phyloP scores from a whole-genome alignment of 768 basidiomycete genomes.

The Lenzites betulinus region DNA sequence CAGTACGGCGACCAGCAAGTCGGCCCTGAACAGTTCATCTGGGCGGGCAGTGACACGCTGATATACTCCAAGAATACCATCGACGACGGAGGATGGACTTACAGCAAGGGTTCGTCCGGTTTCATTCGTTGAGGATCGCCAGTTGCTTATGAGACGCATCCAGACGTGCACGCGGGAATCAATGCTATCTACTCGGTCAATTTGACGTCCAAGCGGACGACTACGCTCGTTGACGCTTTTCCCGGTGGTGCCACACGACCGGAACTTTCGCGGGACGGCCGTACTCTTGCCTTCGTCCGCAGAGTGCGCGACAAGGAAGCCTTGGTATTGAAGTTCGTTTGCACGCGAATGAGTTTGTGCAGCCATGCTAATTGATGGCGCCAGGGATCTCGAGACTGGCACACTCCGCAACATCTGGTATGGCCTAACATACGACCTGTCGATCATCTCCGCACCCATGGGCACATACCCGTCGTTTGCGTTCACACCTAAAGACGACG shows the following conservation, averaged over 20 bases:
- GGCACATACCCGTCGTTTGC: conserved; percentile 79
- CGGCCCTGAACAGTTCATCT: conserved; percentile 71
- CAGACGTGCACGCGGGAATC: conserved; percentile 71
- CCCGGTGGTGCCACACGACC: conserved; percentile 78
- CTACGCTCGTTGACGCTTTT: conserved; percentile 52
- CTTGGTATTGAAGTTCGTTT: conserved; percentile 64
- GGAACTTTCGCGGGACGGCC: conserved; percentile 65
- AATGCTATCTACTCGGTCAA: conserved; percentile 73
- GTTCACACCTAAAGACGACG: conserved; percentile 60
- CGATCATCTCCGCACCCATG: conserved; percentile 68
- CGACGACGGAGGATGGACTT: conserved; percentile 52
- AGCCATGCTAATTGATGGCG: neutral
- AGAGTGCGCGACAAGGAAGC: conserved; percentile 74
- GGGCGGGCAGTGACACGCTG: conserved; percentile 56
- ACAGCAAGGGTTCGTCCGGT: conserved; percentile 59
- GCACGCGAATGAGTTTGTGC: neutral
- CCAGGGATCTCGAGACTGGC: conserved; percentile 66
- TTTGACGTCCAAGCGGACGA: conserved; percentile 54
- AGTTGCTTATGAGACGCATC: neutral
- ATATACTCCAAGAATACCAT: conserved; percentile 68
- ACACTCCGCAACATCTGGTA: conserved; percentile 67
- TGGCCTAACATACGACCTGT: conserved; percentile 70
- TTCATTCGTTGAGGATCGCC: neutral
- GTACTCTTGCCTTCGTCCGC: conserved; percentile 74
- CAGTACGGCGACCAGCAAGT: conserved; percentile 71